Evolutionary conservation across 2,329 filamentous ascomycete genomes (phyloP), one percentile per base, ranked within the genome.

Genomic region (Verticillium isaacii): DNA sequence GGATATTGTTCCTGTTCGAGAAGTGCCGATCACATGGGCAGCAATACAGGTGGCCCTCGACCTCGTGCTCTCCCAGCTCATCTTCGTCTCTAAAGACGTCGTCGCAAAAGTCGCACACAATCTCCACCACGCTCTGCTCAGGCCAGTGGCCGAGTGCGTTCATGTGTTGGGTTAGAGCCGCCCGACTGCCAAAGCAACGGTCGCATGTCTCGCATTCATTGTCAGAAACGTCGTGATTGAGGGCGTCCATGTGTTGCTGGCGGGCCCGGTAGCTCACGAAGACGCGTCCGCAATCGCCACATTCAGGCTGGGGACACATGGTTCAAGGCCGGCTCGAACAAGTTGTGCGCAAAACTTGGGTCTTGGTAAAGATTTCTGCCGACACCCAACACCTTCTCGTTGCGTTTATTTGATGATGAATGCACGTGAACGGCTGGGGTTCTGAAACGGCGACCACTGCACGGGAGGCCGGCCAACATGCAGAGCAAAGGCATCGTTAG

Each of bases 1-100:
- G 23, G 5, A 56, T 32, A 19, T 32, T 34, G 23, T 56, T 56
- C 25, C 11, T 5, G 23, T 34, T 56, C 25, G 7, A 17, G 58
- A 55, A 59, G n/a, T 55, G 34, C 3, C 58, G 45, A 25, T 55
- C 45, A 39, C 58, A 59, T 3, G 29, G 9, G 2, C 45, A n/a
- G 11, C 63, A 65, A 39, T 64, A 55, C 2, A 41, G 29, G 39
- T 65, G 63, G 2, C 36, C 3, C 1, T 52, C 14, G 4, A 58
- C 29, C 55, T 64, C 17, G 25, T 65, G 62, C 5, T 56, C 7
- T n/a, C 17, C 5, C 1, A 59, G n/a, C 4, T 57, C 56, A 7
- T 58, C 34, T 11, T 61, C 34, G 14, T 57, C 32, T 19, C 19
- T 29, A 19, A 62, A 62, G 11, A 6, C 11, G 8, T 56, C 29